Percentiles rank a stretch among this genome's conserved stretches.
phyloP scores from a whole-genome alignment of 495 filamentous ascomycete genomes.

The Daldinia caldariorum region DNA sequence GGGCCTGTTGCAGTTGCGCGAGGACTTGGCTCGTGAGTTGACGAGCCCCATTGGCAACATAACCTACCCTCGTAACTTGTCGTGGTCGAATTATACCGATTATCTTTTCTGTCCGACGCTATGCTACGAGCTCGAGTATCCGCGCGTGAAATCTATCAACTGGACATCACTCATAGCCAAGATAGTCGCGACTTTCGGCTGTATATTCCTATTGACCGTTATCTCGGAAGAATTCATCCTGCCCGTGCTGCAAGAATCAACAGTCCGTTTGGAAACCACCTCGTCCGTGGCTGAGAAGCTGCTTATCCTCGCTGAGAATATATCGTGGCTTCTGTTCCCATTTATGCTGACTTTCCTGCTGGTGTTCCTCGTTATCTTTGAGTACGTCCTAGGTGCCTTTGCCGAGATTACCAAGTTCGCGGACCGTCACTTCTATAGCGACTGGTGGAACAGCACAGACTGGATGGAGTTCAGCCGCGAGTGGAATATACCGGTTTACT shows the following conservation, averaged over 20 bases:
- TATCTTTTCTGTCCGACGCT: conserved; percentile 93
- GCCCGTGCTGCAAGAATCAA: conserved; percentile 84
- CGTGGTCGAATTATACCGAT: conserved; percentile 81
- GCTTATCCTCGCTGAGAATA: conserved; percentile 89
- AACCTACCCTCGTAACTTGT: conserved; percentile 91
- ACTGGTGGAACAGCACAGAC: conserved; percentile 93
- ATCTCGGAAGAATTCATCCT: conserved; percentile 96
- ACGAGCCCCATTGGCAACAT: conserved; percentile 88
- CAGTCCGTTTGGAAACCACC: conserved; percentile 67
- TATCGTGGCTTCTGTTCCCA: conserved; percentile 91
- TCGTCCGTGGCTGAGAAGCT: conserved; percentile 69
- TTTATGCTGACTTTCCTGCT: conserved; percentile 97
- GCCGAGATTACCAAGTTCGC: conserved; percentile 95
- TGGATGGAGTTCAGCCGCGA: conserved; percentile 97
- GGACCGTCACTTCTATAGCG: conserved; percentile 93
- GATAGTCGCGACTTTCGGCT: conserved; percentile 90
- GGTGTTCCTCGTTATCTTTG: conserved; percentile 96
- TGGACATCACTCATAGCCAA: conserved; percentile 90
- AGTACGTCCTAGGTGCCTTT: conserved; percentile 94
- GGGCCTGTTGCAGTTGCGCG: conserved; percentile 72
- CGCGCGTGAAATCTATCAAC: conserved; percentile 74
- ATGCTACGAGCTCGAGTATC: conserved; percentile 98
- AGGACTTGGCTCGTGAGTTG: conserved; percentile 88
- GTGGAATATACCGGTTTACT: conserved; percentile 99
- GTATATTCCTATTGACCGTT: conserved; percentile 92